These are phyloP conservation scores for Solanum arcanum DNA, from an alignment of 257 asterid species.

Conservation along the genomic window DNA sequence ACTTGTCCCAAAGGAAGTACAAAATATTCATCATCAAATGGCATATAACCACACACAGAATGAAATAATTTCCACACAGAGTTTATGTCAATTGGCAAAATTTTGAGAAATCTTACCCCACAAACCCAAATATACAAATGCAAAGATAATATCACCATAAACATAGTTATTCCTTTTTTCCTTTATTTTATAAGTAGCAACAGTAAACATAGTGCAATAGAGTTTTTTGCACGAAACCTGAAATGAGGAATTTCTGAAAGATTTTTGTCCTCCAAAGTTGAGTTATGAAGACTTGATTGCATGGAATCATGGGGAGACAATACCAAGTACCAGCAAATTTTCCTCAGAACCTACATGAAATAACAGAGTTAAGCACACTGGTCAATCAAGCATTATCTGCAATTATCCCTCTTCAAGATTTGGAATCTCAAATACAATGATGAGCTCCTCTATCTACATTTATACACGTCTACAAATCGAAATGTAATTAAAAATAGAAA, in stretches of 20 bases:
- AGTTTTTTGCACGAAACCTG: constrained; percentile 23
- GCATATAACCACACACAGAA: neutral
- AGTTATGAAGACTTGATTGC: constrained; percentile 95
- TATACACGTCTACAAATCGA: neutral
- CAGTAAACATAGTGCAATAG: constrained; percentile 1
- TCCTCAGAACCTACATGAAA: constrained; percentile 63
- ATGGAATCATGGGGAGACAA: constrained; percentile 87
- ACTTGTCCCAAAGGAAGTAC: neutral
- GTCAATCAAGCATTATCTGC: neutral
- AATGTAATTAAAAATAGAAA: neutral
- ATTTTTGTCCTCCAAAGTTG: constrained; percentile 90
- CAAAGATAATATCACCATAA: neutral
- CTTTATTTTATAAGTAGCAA: neutral
- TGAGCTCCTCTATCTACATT: neutral
- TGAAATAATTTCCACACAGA: neutral
- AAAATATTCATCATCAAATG: neutral
- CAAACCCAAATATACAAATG: neutral
- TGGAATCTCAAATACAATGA: neutral
- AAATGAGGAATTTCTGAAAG: constrained; percentile 89
- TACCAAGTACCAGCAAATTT: constrained; percentile 93
- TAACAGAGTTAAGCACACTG: neutral
- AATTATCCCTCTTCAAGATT: neutral
- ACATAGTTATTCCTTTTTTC: neutral
- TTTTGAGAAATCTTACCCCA: neutral
- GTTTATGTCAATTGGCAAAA: neutral